phyloP scores from a whole-genome alignment of 306 rosid species.

The peach (Prunus persica) region Prunus_persica_NCBIv2 NC_034011.1:19056001-19056500 shows the following conservation, averaged over 20 bases:
- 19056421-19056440: too few species aligned
- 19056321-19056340: neutral
- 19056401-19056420: neutral
- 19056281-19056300: neutral
- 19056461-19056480: too few species aligned
- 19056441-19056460: too few species aligned
- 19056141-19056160: neutral
- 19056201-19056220: neutral
- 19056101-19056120: neutral
- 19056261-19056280: neutral
- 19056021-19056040: neutral
- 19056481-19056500: too few species aligned
- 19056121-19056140: neutral
- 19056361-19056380: neutral
- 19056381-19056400: neutral
- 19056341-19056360: neutral
- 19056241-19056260: neutral
- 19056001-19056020: neutral
- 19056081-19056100: neutral
- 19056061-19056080: neutral
- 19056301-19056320: neutral
- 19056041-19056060: neutral
- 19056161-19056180: neutral
- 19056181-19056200: neutral
- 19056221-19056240: too few species aligned